Evolutionary conservation across 306 rosid species (phyloP).

Genomic region (Biancaea sappan): DNA sequence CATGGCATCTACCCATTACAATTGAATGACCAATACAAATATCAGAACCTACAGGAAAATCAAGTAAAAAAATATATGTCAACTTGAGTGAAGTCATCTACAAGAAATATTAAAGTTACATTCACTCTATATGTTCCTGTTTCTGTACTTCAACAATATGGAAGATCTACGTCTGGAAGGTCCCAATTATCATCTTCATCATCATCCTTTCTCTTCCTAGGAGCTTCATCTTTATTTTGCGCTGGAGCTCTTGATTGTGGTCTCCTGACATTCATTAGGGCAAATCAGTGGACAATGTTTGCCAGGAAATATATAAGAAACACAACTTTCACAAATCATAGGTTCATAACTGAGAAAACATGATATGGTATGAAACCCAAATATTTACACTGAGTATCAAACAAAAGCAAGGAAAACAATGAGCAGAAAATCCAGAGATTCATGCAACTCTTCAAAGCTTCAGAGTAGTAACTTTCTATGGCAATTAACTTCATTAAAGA

Average conservation of each 20-base stretch:
- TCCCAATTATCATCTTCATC: slow-evolving; percentile 42
- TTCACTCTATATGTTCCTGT: not conserved
- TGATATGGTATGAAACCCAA: not conserved
- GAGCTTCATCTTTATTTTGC: slow-evolving; percentile 4
- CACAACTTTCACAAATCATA: not conserved
- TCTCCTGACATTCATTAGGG: slow-evolving; percentile 36
- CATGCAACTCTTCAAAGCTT: not conserved
- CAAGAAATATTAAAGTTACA: not conserved
- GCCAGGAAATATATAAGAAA: not conserved
- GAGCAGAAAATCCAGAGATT: not conserved
- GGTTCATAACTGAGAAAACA: not conserved
- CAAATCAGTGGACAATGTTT: slow-evolving; percentile 28
- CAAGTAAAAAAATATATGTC: not conserved
- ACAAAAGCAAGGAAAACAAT: not conserved
- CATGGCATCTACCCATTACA: not conserved
- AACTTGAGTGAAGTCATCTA: not conserved
- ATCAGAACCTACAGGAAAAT: not conserved
- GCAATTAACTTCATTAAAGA: too few relatives aligned
- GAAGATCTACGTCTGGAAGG: slow-evolving; percentile 37
- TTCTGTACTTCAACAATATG: slow-evolving; percentile 26
- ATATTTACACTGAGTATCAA: not conserved
- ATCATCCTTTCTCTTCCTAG: slow-evolving; percentile 12
- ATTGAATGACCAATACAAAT: not conserved
- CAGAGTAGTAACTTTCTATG: not conserved
- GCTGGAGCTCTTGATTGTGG: slow-evolving; percentile 15